Conservation (phyloP, 1,284 basidiomycete genomes). For the Porodaedalea pini region DNA sequence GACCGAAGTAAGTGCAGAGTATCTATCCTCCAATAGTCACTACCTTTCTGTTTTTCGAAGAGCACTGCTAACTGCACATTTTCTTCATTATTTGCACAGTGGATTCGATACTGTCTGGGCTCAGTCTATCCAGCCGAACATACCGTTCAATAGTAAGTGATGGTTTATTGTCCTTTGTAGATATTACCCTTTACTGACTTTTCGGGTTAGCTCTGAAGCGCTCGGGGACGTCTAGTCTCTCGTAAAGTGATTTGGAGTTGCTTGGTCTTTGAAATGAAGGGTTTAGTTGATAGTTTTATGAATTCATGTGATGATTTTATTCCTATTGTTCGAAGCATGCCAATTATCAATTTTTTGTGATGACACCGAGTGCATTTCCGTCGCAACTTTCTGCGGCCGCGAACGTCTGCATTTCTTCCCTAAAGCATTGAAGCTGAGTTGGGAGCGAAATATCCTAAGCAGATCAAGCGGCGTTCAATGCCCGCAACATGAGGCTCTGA, state of each 20-base stretch:
- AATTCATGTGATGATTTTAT: not conserved
- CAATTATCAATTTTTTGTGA: too few species aligned
- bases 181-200: not conserved
- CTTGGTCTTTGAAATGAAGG: not conserved
- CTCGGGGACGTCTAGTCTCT: constrained; percentile 23
- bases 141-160: constrained; percentile 33
- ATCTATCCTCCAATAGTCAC: too few species aligned
- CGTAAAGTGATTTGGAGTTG: constrained; percentile 4
- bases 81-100: constrained; percentile 25
- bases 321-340: not conserved
- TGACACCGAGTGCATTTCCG: too few species aligned
- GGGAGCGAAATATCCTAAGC: too few species aligned
- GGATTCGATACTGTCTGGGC: constrained; percentile 43
- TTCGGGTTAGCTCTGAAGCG: constrained; percentile 23
- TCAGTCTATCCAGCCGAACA: constrained; percentile 39
- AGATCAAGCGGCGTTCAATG: too few species aligned
- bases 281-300: not conserved
- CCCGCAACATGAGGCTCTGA: too few species aligned
- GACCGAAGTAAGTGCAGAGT: constrained; percentile 23
- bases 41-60: not conserved
- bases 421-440: too few species aligned
- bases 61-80: not conserved
- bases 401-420: too few species aligned
- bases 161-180: not conserved
- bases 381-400: too few species aligned